Percentiles rank a stretch among this genome's conserved stretches.
Evolutionary conservation across 306 rosid species (phyloP).

Genomic region (Casuarina equisetifolia): DNA sequence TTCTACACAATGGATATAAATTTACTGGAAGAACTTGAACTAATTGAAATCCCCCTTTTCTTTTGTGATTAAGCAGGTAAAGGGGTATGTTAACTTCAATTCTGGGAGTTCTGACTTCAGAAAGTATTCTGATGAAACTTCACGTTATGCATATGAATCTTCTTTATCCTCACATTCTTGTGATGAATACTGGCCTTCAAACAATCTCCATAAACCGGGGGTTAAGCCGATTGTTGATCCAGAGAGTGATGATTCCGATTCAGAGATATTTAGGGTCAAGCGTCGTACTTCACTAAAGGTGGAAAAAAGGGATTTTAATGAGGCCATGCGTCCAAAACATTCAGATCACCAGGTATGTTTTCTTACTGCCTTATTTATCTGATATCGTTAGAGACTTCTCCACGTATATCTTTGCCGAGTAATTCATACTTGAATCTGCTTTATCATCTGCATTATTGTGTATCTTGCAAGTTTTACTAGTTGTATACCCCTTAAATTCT

Average conservation of each 20-base stretch:
- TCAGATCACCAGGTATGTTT: conserved; percentile 68
- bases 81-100: conserved; percentile 38
- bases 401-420: neutral
- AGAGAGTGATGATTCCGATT: conserved; percentile 78
- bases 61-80: conserved; percentile 44
- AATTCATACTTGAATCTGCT: neutral
- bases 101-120: conserved; percentile 34
- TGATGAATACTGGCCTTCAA: conserved; percentile 41
- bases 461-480: neutral
- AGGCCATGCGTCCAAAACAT: conserved; percentile 37
- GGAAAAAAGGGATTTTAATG: conserved; percentile 51
- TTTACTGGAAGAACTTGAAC: conserved; percentile 24
- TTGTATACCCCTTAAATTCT: neutral
- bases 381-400: neutral
- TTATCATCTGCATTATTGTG: neutral
- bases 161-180: conserved; percentile 40
- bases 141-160: conserved; percentile 43
- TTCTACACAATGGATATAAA: conserved; percentile 21
- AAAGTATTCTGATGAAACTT: conserved; percentile 38
- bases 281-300: conserved; percentile 81
- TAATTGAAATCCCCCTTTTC: conserved; percentile 16
- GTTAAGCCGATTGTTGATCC: conserved; percentile 42
- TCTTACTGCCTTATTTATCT: neutral
- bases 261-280: conserved; percentile 83
- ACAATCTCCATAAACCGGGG: conserved; percentile 34